phyloP scores from a whole-genome alignment of 2,329 filamentous ascomycete species.

The Thermochaetoides dissita region DNA sequence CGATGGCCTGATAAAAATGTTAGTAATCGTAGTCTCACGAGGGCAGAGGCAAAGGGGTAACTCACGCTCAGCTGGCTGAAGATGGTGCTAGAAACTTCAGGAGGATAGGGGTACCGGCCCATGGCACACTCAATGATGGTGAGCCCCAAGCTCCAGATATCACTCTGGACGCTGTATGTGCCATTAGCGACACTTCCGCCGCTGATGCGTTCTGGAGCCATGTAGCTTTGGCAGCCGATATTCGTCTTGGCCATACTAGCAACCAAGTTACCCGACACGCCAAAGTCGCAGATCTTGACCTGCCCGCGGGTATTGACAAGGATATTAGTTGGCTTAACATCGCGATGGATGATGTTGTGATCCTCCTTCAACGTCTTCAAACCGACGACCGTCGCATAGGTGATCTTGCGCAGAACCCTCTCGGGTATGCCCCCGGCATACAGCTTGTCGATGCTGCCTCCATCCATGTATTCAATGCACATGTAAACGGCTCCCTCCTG shows the following conservation, averaged over 20 bases:
- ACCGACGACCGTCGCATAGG: constrained; percentile 77
- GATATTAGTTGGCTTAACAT: constrained; percentile 99
- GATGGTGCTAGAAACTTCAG: constrained; percentile 95
- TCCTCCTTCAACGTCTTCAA: constrained; percentile 90
- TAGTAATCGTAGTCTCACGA: constrained; percentile 5
- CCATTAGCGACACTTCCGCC: constrained; percentile 67
- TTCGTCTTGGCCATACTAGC: constrained; percentile 98
- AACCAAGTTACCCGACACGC: constrained; percentile 89
- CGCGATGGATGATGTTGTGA: constrained; percentile 97
- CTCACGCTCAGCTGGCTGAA: constrained; percentile 93
- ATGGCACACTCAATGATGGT: constrained; percentile 93
- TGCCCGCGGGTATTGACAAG: constrained; percentile 79
- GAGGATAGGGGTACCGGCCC: constrained; percentile 89
- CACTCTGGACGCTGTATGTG: constrained; percentile 93
- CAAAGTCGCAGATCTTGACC: constrained; percentile 97
- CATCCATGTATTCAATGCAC: constrained; percentile 99
- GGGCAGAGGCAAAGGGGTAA: constrained; percentile 16
- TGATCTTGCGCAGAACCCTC: constrained; percentile 75
- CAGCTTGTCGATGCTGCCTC: constrained; percentile 91
- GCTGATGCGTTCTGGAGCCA: constrained; percentile 92
- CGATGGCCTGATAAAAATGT: constrained; percentile 59
- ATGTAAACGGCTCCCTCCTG: constrained; percentile 98
- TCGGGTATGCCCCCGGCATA: constrained; percentile 87
- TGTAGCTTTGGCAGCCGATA: constrained; percentile 97
- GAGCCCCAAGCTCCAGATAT: constrained; percentile 91